Percentiles rank a stretch among this genome's conserved stretches.
phyloP scores from a whole-genome alignment of 2,329 filamentous ascomycete species.

The Alternaria atra region DNA sequence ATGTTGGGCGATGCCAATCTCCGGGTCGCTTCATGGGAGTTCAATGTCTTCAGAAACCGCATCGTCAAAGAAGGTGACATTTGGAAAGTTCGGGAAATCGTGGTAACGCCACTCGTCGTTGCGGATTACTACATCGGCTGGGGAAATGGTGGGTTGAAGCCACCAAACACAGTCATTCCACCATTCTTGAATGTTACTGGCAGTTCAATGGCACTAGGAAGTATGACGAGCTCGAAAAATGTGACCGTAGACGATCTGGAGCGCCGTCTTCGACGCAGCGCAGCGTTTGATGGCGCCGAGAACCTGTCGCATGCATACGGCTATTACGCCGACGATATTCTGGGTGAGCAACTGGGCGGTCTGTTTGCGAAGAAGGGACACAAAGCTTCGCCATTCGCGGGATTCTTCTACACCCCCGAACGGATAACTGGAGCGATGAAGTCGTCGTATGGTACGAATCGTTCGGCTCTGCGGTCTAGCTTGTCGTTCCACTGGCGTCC shows the following conservation, averaged over 20 bases:
- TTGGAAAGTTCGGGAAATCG: conserved; percentile 30
- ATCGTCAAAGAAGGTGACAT: conserved; percentile 29
- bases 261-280: conserved; percentile 29
- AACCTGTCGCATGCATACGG: conserved; percentile 36
- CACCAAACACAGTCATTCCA: conserved; percentile 21
- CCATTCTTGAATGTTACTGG: conserved; percentile 22
- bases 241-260: conserved; percentile 21
- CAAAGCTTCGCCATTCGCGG: conserved; percentile 36
- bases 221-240: background rate
- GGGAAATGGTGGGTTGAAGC: conserved; percentile 24
- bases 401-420: conserved; percentile 33
- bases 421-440: conserved; percentile 30
- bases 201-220: background rate
- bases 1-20: conserved; percentile 35
- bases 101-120: conserved; percentile 30
- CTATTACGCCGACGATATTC: conserved; percentile 33
- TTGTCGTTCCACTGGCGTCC: conserved; percentile 41
- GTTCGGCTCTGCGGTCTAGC: conserved; percentile 24
- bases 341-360: conserved; percentile 27
- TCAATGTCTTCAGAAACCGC: conserved; percentile 35
- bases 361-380: conserved; percentile 34
- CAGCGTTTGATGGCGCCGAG: conserved; percentile 35
- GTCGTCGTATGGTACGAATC: conserved; percentile 33
- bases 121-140: conserved; percentile 38
- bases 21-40: conserved; percentile 32